Evolutionary conservation across 257 asterid species (phyloP).

Genomic region (Gynochthodes officinalis): DNA sequence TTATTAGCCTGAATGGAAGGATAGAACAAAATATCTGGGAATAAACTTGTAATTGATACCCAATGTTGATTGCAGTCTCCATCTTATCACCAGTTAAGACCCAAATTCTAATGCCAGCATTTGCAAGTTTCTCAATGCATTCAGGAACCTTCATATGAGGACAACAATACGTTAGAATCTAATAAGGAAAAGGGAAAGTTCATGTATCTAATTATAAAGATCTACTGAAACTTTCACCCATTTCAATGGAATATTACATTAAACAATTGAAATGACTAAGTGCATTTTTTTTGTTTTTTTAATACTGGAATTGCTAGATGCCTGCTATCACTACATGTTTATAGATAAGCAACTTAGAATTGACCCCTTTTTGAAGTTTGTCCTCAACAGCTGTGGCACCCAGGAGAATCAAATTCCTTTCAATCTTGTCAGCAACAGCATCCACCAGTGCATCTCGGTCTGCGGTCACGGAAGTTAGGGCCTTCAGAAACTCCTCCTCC

Average conservation of each 20-base stretch:
- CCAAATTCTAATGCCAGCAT: slow-evolving; percentile 92
- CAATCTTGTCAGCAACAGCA: slow-evolving; percentile 80
- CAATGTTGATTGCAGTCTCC: slow-evolving; percentile 98
- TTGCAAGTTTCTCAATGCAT: slow-evolving; percentile 82
- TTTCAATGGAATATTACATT: neutral
- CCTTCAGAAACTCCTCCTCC: slow-evolving; percentile 70
- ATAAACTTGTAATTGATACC: slow-evolving; percentile 38
- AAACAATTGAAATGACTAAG: neutral
- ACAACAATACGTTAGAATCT: slow-evolving; percentile 1
- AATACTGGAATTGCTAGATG: too few relatives aligned
- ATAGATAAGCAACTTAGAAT: slow-evolving; percentile 23
- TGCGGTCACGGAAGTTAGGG: slow-evolving; percentile 56
- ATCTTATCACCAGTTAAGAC: slow-evolving; percentile 97
- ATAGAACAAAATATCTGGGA: slow-evolving; percentile 1
- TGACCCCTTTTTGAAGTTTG: slow-evolving; percentile 95
- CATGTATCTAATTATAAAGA: neutral
- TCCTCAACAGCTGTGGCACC: slow-evolving; percentile 99
- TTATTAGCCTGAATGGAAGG: slow-evolving; percentile 2
- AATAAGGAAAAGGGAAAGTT: neutral
- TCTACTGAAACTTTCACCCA: neutral
- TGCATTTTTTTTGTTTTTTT: neutral
- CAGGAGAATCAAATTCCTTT: slow-evolving; percentile 67
- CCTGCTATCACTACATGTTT: slow-evolving; percentile 11
- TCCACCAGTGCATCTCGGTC: slow-evolving; percentile 79
- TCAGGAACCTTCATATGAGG: slow-evolving; percentile 71